Conservation (phyloP, 345 rosid species). For the Trapa bicornis region DNA sequence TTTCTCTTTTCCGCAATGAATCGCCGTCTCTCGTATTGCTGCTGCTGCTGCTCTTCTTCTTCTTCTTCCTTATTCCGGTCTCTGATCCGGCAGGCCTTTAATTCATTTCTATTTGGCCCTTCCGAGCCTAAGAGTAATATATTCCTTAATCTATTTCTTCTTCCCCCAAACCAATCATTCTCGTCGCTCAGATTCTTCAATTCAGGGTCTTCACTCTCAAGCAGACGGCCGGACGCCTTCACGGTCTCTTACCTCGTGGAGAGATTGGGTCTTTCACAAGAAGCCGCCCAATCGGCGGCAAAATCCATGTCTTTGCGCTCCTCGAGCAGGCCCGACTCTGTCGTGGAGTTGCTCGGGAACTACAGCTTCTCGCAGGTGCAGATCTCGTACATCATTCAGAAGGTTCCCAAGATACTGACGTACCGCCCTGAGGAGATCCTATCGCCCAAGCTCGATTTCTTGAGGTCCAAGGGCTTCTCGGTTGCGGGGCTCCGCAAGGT, state of each 20-base stretch:
- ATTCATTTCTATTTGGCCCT: neutral
- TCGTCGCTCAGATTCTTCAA: neutral
- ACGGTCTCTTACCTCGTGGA: conserved; percentile 27
- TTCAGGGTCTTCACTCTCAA: neutral
- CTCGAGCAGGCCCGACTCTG: conserved; percentile 11
- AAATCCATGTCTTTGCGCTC: conserved; percentile 6
- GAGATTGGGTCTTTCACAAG: conserved; percentile 21
- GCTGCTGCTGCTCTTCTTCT: neutral
- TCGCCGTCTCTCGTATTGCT: neutral
- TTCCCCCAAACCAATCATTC: neutral
- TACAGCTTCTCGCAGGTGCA: conserved; percentile 19
- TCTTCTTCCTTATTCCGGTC: neutral
- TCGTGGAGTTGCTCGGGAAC: conserved; percentile 8
- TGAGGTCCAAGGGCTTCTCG: conserved; percentile 26
- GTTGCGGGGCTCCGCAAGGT: conserved; percentile 8
- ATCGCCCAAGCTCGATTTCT: conserved; percentile 26
- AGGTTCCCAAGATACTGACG: conserved; percentile 7
- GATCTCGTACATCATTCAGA: conserved; percentile 11
- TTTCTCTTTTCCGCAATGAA: neutral
- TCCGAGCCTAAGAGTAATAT: neutral
- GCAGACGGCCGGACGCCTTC: conserved; percentile 6
- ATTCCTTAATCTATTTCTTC: neutral
- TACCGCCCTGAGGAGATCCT: conserved; percentile 14
- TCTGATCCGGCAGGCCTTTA: neutral
- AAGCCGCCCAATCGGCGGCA: conserved; percentile 15